Base-by-base conservation (phyloP, 805 yeast species). In the Yamadazyma sp. region DNA sequence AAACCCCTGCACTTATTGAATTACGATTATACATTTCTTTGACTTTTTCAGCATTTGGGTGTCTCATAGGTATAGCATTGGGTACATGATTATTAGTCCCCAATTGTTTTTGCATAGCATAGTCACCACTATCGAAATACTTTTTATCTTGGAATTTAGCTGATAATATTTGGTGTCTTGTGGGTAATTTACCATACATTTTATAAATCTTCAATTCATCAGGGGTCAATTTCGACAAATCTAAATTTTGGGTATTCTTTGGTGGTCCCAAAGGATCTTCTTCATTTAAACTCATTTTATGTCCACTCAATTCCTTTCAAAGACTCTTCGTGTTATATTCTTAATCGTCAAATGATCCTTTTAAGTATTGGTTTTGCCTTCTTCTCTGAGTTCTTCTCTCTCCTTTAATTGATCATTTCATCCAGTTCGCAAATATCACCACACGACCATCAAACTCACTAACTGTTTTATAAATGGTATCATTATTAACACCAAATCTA, bases 51-150 rank as follows among this genome's bases (percentile, higher is more conserved):
- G 78, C 76, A 40, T 73, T 72, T 4, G 80, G 80, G 39, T 69
- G 71, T 30, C 62, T 64, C 53, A 74, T 50, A 7, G 70, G 64
- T 2, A 65, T 48, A 2, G 64, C 58, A 9, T 62, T 65, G 14
- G 58, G 53, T 5, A 62, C 62, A 5, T 52, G 53, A 16, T 41
- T 44, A 16, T 27, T 32, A 12, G 39, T 69, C 12, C 45, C 71
- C 21, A 60, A 47, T 47, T 66, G 74, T 39, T 67, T 67, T 38
- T 79, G 84, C 73, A 88, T 75, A 8, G 96, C 96, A 58, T 88
- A 88, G 60, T 88, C 97, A 7, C 96, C 96, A 43, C 94, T 83
- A 54, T 88, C 97, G 52, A 88, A 89, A 59, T 84, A 88, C 65
- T 87, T 89, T 50, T 95, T 77, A 45, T 88, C 96, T 59, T 84